Percentiles rank a stretch among this genome's conserved stretches.
Evolutionary conservation across 129 eudicot species (phyloP).

Genomic region (Escallonia herrerae): DNA sequence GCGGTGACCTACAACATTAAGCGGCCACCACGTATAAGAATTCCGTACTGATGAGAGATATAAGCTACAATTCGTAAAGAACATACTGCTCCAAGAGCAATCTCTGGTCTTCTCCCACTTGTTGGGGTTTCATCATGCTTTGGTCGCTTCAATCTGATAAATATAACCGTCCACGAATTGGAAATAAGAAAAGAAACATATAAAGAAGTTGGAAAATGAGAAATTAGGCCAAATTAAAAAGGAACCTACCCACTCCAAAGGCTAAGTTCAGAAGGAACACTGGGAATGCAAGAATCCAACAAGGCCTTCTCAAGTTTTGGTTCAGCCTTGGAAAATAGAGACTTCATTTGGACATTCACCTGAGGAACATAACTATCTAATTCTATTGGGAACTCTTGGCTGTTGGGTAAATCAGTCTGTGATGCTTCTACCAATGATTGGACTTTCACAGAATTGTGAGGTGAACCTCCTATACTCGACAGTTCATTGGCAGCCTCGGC

Average conservation of each 20-base stretch:
- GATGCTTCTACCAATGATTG: conserved; percentile 8
- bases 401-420: conserved; percentile 2
- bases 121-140: conserved; percentile 6
- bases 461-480: neutral
- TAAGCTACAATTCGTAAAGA: neutral
- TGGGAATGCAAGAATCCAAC: neutral
- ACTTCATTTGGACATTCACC: neutral
- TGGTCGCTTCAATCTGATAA: conserved; percentile 9
- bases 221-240: neutral
- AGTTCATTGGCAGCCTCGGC: conserved; percentile 4
- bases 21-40: no score
- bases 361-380: conserved; percentile 15
- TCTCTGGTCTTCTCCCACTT: conserved; percentile 1
- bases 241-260: conserved; percentile 11
- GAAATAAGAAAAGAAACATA: neutral
- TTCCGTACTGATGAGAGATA: neutral
- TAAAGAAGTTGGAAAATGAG: neutral
- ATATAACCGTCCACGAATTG: neutral
- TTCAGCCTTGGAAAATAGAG: conserved; percentile 7
- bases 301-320: conserved; percentile 2
- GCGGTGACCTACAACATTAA: conserved; percentile 11
- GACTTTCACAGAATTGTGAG: neutral
- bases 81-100: conserved; percentile 1
- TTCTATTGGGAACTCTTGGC: conserved; percentile 6
- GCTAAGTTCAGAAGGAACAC: conserved; percentile 5